phyloP scores from a whole-genome alignment of 176 grass and related monocot genomes.

The Lolium perenne region DNA sequence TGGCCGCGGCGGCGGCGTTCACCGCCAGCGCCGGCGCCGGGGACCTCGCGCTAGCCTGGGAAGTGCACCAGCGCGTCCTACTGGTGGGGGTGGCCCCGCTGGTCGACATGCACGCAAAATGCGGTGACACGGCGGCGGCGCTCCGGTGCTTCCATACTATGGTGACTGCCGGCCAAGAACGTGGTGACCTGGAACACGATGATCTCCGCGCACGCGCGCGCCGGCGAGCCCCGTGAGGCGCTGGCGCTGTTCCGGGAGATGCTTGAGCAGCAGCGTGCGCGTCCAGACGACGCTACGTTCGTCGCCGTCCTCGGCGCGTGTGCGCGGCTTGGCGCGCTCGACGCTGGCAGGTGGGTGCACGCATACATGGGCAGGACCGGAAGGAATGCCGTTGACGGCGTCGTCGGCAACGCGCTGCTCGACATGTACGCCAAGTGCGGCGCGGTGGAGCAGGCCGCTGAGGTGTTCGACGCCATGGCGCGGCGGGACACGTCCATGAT shows the following conservation, averaged over 20 bases:
- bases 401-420: slow-evolving; percentile 66
- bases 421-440: slow-evolving; percentile 94
- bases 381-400: background rate
- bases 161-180: slow-evolving; percentile 39
- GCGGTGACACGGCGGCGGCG: slow-evolving; percentile 69
- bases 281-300: slow-evolving; percentile 57
- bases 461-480: slow-evolving; percentile 61
- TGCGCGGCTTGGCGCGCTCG: slow-evolving; percentile 62
- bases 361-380: slow-evolving; percentile 34
- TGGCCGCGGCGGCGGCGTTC: no score
- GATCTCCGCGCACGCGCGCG: slow-evolving; percentile 46
- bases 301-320: slow-evolving; percentile 61
- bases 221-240: slow-evolving; percentile 32
- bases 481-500: no score
- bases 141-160: slow-evolving; percentile 52
- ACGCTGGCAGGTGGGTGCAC: slow-evolving; percentile 70
- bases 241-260: slow-evolving; percentile 57
- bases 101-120: slow-evolving; percentile 77
- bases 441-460: slow-evolving; percentile 47
- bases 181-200: slow-evolving; percentile 82
- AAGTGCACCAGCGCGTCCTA: slow-evolving; percentile 57
- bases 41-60: slow-evolving; percentile 43
- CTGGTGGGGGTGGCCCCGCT: slow-evolving; percentile 30
- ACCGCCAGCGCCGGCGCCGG: no score
- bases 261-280: slow-evolving; percentile 38